A percentile compares a stretch with the other conserved stretches of the same genome.
Evolutionary conservation across 2,329 filamentous ascomycete genomes (phyloP).

Genomic region (Fusarium praegraminearum): DNA sequence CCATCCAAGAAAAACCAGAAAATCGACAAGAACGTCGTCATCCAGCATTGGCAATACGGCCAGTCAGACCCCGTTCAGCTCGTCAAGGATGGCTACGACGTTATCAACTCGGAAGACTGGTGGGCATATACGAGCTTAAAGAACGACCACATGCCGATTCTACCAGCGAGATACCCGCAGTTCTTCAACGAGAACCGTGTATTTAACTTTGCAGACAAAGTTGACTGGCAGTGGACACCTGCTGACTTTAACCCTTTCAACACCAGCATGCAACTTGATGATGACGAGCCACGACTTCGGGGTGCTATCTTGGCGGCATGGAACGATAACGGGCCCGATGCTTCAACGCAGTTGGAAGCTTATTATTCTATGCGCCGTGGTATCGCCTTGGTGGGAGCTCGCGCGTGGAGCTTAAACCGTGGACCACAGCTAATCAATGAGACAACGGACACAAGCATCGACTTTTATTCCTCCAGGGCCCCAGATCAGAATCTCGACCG

Average conservation of each 20-base stretch:
- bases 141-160: slow-evolving; percentile 30
- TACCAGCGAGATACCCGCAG: slow-evolving; percentile 20
- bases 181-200: slow-evolving; percentile 27
- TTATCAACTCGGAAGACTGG: slow-evolving; percentile 33
- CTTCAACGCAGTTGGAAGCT: slow-evolving; percentile 18
- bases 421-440: background rate
- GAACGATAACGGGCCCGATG: slow-evolving; percentile 25
- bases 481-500: slow-evolving; percentile 21
- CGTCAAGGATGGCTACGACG: slow-evolving; percentile 11
- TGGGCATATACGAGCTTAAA: slow-evolving; percentile 31
- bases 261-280: slow-evolving; percentile 6
- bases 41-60: slow-evolving; percentile 31
- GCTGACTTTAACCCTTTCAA: slow-evolving; percentile 20
- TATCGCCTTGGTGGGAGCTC: slow-evolving; percentile 21
- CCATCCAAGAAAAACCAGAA: slow-evolving; percentile 23
- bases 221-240: slow-evolving; percentile 23
- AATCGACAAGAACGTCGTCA: slow-evolving; percentile 8
- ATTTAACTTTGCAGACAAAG: slow-evolving; percentile 3
- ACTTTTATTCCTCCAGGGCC: slow-evolving; percentile 17
- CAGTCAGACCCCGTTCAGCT: slow-evolving; percentile 19
- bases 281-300: background rate
- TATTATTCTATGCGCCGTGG: slow-evolving; percentile 31
- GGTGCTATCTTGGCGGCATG: slow-evolving; percentile 17
- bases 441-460: background rate
- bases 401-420: slow-evolving; percentile 20